Evolutionary conservation across 108 stramenopile species (phyloP).

Genomic region (Fragilariopsis cylindrus): DNA sequence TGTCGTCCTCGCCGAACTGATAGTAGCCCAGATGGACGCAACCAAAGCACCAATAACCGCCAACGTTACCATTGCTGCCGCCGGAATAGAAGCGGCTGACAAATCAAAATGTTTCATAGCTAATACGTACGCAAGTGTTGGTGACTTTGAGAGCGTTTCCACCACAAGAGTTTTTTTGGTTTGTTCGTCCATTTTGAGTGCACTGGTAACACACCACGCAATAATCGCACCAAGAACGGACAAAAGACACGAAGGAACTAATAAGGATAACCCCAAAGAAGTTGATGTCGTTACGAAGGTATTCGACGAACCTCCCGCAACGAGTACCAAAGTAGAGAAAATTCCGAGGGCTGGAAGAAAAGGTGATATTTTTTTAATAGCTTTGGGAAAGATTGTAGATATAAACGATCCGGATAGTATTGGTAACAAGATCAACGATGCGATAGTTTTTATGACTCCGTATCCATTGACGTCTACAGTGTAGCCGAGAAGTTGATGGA

Average conservation of each 20-base stretch:
- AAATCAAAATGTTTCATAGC: conserved; percentile 31
- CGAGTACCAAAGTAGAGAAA: conserved; percentile 35
- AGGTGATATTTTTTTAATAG: conserved; percentile 2
- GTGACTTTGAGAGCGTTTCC: conserved; percentile 38
- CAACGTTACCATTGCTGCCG: conserved; percentile 41
- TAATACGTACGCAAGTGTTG: conserved; percentile 41
- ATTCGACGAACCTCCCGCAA: conserved; percentile 42
- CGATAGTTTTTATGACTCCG: conserved; percentile 29
- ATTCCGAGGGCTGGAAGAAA: conserved; percentile 31
- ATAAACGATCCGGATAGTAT: conserved; percentile 22
- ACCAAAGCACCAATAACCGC: conserved; percentile 41
- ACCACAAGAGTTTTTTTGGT: conserved; percentile 31
- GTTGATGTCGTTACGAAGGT: neutral
- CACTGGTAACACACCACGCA: neutral
- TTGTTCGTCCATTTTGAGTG: conserved; percentile 2
- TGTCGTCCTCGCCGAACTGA: conserved; percentile 4
- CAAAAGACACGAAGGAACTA: conserved; percentile 24
- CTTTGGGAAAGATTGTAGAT: neutral
- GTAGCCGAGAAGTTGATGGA: conserved; percentile 15
- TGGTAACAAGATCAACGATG: conserved; percentile 34
- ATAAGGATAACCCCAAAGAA: neutral
- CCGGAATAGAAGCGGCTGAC: conserved; percentile 30
- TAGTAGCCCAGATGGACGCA: conserved; percentile 31
- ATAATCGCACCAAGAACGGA: conserved; percentile 13
- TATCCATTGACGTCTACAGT: conserved; percentile 20